Evolutionary conservation across 2,329 filamentous ascomycete genomes (phyloP).

Genomic region (Kalmusia sp.): DNA sequence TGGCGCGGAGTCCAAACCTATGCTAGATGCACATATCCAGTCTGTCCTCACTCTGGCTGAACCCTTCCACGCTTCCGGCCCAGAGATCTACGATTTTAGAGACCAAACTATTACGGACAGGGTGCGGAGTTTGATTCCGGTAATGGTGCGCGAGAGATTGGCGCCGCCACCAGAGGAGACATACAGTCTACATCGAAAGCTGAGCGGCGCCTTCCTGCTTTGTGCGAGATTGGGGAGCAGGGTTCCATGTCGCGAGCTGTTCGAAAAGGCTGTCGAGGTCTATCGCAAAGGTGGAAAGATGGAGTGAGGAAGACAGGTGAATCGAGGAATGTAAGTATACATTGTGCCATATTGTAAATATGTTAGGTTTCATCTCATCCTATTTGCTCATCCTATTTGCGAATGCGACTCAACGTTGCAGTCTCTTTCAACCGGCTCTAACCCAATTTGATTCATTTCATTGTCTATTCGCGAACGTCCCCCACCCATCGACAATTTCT

Average conservation of each 20-base stretch:
- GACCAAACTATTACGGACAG: conserved; percentile 97
- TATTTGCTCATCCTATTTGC: neutral
- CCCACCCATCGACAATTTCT: no score
- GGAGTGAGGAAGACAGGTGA: conserved; percentile 3
- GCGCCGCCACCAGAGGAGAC: conserved; percentile 96
- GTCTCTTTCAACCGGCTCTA: no score
- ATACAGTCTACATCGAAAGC: conserved; percentile 91
- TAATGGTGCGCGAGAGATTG: conserved; percentile 90
- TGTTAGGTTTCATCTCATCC: neutral
- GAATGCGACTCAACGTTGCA: no score
- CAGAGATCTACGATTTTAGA: conserved; percentile 87
- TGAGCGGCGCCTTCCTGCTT: conserved; percentile 92
- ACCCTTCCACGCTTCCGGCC: conserved; percentile 78
- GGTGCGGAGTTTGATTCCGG: conserved; percentile 84
- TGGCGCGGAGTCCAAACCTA: conserved; percentile 81
- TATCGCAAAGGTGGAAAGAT: conserved; percentile 35
- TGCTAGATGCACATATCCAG: conserved; percentile 90
- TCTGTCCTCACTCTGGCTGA: conserved; percentile 91
- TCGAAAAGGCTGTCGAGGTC: conserved; percentile 62
- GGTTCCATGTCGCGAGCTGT: conserved; percentile 82
- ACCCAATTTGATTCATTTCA: no score
- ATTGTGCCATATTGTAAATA: conserved; percentile 9
- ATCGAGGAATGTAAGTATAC: conserved; percentile 7
- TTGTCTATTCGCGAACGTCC: no score
- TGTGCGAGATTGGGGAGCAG: conserved; percentile 86